Conservation (phyloP, 768 basidiomycete species). For the Auricularia heimuer region DNA sequence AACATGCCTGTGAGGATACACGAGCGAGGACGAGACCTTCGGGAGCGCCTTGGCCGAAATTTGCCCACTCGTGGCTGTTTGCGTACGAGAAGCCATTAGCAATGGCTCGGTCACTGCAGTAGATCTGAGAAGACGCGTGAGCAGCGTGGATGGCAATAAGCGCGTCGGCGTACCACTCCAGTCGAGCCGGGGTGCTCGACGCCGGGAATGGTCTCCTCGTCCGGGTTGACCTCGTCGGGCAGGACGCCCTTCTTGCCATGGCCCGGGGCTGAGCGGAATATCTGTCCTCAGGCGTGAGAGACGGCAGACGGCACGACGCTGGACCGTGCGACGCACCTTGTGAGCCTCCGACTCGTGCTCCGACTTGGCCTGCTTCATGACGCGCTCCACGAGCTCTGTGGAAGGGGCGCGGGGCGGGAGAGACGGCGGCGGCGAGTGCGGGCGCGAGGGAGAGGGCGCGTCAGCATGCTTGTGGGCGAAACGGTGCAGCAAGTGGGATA, state of each 20-base stretch:
- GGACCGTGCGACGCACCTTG: constrained; percentile 35
- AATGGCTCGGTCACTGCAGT: constrained; percentile 90
- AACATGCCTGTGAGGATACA: constrained; percentile 7
- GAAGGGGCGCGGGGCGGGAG: constrained; percentile 2
- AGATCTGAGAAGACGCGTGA: constrained; percentile 45
- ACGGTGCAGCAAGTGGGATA: too few species aligned
- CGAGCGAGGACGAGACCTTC: background rate
- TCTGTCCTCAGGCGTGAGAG: constrained; percentile 30
- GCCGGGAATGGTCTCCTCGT: constrained; percentile 85
- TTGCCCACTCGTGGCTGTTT: constrained; percentile 61
- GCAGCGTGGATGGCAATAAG: background rate
- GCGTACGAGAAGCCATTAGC: constrained; percentile 81
- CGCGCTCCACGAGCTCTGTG: constrained; percentile 18
- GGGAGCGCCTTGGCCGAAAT: constrained; percentile 37
- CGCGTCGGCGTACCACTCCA: constrained; percentile 17
- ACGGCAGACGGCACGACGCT: background rate
- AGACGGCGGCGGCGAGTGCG: too few species aligned
- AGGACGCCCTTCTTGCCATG: constrained; percentile 55
- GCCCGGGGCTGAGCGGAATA: constrained; percentile 63
- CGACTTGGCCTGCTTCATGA: constrained; percentile 54
- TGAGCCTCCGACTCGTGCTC: constrained; percentile 87
- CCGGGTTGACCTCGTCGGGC: constrained; percentile 68
- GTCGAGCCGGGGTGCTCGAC: constrained; percentile 66
- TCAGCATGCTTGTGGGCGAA: too few species aligned
- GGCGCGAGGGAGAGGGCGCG: too few species aligned